Evolutionary conservation across 139 green algal genomes (phyloP).

Genomic region (Auxenochlorella pyrenoidosa): DNA sequence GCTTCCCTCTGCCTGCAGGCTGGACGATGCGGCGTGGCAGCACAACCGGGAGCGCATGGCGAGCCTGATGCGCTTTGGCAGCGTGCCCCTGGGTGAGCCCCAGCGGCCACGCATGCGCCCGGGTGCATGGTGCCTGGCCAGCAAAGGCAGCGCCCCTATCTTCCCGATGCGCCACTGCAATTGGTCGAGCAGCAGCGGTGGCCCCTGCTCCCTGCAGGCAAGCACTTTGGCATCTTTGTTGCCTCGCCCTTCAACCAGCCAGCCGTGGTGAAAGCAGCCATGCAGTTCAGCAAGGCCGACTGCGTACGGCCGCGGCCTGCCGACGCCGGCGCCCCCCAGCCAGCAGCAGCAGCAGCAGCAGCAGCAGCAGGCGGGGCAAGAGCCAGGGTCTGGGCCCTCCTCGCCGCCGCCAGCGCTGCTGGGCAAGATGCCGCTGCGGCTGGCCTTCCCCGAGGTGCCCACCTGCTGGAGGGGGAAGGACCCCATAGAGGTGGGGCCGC

Average conservation of each 20-base stretch:
- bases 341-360: background rate
- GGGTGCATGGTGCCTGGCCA: background rate
- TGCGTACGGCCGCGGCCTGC: conserved; percentile 1
- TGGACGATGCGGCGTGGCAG: conserved; percentile 20
- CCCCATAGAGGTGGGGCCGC: conserved; percentile 46
- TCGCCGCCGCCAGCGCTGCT: background rate
- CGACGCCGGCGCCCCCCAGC: background rate
- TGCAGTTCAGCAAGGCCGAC: conserved; percentile 20
- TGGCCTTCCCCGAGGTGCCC: conserved; percentile 36
- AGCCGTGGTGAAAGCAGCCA: background rate
- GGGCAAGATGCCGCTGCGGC: conserved; percentile 31
- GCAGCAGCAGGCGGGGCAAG: background rate
- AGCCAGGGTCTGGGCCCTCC: background rate
- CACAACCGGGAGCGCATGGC: conserved; percentile 17
- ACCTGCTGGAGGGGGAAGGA: conserved; percentile 38
- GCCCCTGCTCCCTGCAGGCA: background rate
- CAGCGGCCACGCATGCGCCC: background rate
- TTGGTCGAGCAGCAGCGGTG: background rate
- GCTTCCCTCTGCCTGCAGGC: background rate
- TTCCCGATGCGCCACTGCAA: too few species aligned
- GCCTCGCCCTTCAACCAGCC: conserved; percentile 18
- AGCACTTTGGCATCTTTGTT: conserved; percentile 24
- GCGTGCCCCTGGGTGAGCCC: conserved; percentile 18
- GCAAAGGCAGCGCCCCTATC: too few species aligned
- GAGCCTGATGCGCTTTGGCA: conserved; percentile 17